Evolutionary conservation across 805 yeast species (phyloP), one percentile per base, ranked within the genome.

Genomic region (Lipomyces japonicus): DNA sequence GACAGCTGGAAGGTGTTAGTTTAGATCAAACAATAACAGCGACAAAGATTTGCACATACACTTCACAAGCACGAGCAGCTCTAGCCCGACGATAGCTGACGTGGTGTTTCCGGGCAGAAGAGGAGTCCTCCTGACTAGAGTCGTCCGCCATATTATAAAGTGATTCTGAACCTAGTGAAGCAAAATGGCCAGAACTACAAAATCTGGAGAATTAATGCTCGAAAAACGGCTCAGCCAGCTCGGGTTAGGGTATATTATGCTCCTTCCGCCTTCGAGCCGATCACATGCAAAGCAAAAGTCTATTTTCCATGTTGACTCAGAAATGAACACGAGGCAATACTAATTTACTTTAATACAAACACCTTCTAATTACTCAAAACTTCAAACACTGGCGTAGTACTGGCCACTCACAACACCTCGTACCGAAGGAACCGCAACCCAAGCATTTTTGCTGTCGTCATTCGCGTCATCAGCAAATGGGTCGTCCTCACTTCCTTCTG

Each of bases 21-120:
- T 34, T 16, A 32, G 23, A 25, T 16, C 35, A 34, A 7, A 46
- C 18, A 16, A 14, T 26, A 24, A 23, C 38, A 42, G 24, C 23
- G 3, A 18, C 1, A 3, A 9, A 28, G 16, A 16, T n/a, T 22
- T 24, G 22, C 26, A 35, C 59, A 4, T 93, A 86, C n/a, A 84
- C 84, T 36, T 78, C 75, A 63, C 93, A 84, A 2, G 90, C 91
- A 41, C 86, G 68, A 6, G 84, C 70, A 0, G 88, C 84, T 44
- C 90, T 69, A 42, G 84, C 61, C 10, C 61, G 51, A 10, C 61
- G 50, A 30, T 54, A 54, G 51, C 58, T 54, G 51, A 54, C 50
- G 26, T 51, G 55, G 28, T 35, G 44, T 26, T 46, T 42, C 44
- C 42, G 51, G 12, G 36, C 24, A 22, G 53, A 44, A 22, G 51